Base-by-base conservation (phyloP, 805 yeast genomes). In the Yamadazyma paraphyllophila region DNA sequence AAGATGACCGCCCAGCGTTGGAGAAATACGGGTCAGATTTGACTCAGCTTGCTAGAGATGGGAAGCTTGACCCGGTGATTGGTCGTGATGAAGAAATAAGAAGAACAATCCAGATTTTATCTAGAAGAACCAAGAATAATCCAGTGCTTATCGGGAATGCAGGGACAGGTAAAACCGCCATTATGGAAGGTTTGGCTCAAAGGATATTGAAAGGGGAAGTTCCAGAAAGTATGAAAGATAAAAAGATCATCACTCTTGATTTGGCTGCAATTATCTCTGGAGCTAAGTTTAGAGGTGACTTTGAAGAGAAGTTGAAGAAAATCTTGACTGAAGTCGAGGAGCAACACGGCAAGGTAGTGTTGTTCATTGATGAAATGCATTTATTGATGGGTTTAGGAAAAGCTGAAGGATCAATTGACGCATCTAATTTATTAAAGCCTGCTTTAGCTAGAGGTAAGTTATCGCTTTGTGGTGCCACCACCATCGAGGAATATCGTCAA, bases 81-180 rank as follows among this genome's bases (percentile, higher is more conserved):
- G 99, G 99, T 2, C 76, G 98, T 51, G 98, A 94, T 58, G 96
- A 91, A 51, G 98, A 94, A 61, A 94, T 92, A 46, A 77, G 92
- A 47, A 74, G 99, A 48, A 92, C 98, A 0, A 85, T 92, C 46
- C 98, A 92, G 62, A 91, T 92, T 39, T 69, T 92, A 37, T 88
- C 97, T 1, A 74, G 99, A 55, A 76, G 98, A 62, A 90, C 97
- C 1, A 92, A 92, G 66, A 94, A 94, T 63, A 92, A 92, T 59
- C 99, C 99, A 0, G 96, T 94, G 1, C 66, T 92, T 44, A 90
- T 94, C 35, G 99, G 99, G 51, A 82, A 87, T 54, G 99, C 99
- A 1, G 99, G 99, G 68, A 95, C 97, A 0, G 99, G 99, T 69
- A 92, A 92, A 65, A 94, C 98, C 0, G 95, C 98, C 6, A 82